Conservation (phyloP, 805 yeast species). For the Zygoascus flipseniorum region DNA sequence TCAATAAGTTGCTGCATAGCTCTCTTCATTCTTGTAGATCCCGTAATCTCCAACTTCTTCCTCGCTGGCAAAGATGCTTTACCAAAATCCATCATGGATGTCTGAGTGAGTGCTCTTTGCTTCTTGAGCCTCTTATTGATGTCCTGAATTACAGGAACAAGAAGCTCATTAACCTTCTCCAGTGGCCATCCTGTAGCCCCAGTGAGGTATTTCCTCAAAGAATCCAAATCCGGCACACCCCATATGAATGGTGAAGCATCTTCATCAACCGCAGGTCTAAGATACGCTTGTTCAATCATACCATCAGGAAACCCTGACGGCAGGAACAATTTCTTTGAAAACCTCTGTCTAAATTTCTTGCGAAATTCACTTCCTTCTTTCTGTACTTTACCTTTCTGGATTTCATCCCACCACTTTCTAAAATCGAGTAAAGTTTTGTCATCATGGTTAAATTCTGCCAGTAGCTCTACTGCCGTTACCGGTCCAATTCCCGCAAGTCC, state of each 20-base stretch:
- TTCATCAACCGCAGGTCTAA: constrained; percentile 72
- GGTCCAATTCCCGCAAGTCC: constrained; percentile 94
- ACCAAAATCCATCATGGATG: constrained; percentile 19
- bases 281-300: constrained; percentile 64
- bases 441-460: constrained; percentile 64
- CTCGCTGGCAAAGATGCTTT: constrained; percentile 12
- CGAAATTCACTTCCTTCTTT: constrained; percentile 38
- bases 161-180: constrained; percentile 66
- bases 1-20: constrained; percentile 14
- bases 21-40: constrained; percentile 20
- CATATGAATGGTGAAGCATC: constrained; percentile 74
- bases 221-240: constrained; percentile 86
- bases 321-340: constrained; percentile 47
- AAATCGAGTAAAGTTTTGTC: constrained; percentile 35
- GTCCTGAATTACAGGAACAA: constrained; percentile 77
- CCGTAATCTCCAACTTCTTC: constrained; percentile 15
- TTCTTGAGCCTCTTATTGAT: constrained; percentile 38
- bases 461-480: constrained; percentile 79
- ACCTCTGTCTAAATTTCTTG: constrained; percentile 43
- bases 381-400: constrained; percentile 22
- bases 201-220: constrained; percentile 60
- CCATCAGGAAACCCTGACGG: constrained; percentile 63
- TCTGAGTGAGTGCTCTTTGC: constrained; percentile 10
- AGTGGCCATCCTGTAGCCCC: constrained; percentile 72
- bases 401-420: constrained; percentile 51